These are phyloP conservation scores for Paracoccidioides brasiliensis DNA, from an alignment of 2,329 filamentous ascomycete species.

Conservation along the genomic window DNA sequence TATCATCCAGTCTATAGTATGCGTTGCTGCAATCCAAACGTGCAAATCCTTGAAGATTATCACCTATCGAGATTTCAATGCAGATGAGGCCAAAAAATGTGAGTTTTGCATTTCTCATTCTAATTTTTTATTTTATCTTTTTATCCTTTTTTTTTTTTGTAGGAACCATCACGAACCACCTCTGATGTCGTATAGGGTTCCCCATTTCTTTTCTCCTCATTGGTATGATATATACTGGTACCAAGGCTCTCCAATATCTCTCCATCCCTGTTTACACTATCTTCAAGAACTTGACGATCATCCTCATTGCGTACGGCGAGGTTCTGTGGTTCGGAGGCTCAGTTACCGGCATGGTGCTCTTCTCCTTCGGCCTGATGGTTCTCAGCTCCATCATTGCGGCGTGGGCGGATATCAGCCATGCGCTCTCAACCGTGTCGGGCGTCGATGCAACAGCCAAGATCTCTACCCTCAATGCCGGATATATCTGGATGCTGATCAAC, in stretches of 20 bases:
- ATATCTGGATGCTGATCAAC: conserved; percentile 96
- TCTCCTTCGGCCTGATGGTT: conserved; percentile 95
- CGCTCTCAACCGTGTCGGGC: conserved; percentile 45
- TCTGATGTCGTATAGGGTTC: conserved; percentile 55
- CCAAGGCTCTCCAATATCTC: conserved; percentile 89
- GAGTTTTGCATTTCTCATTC: conserved; percentile 24
- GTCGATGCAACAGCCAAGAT: conserved; percentile 59
- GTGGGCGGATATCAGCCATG: conserved; percentile 92
- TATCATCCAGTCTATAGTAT: conserved; percentile 62
- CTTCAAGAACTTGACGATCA: conserved; percentile 99
- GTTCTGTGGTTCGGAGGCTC: conserved; percentile 96
- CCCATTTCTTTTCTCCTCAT: conserved; percentile 91
- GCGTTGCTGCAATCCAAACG: conserved; percentile 67
- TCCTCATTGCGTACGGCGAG: conserved; percentile 95
- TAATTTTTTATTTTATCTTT: too few species aligned
- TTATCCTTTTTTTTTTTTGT: background rate
- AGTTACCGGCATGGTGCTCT: conserved; percentile 72
- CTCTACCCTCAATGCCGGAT: conserved; percentile 84
- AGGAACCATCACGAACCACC: background rate
- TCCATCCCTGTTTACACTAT: conserved; percentile 98
- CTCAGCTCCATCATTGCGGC: conserved; percentile 86
- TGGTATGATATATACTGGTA: conserved; percentile 97
- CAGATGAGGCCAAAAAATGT: conserved; percentile 88
- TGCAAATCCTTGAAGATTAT: conserved; percentile 76
- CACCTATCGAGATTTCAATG: conserved; percentile 70